A percentile compares a stretch with the other conserved stretches of the same genome.
phyloP scores from a whole-genome alignment of 257 asterid genomes.

The Scutellaria baicalensis region DNA sequence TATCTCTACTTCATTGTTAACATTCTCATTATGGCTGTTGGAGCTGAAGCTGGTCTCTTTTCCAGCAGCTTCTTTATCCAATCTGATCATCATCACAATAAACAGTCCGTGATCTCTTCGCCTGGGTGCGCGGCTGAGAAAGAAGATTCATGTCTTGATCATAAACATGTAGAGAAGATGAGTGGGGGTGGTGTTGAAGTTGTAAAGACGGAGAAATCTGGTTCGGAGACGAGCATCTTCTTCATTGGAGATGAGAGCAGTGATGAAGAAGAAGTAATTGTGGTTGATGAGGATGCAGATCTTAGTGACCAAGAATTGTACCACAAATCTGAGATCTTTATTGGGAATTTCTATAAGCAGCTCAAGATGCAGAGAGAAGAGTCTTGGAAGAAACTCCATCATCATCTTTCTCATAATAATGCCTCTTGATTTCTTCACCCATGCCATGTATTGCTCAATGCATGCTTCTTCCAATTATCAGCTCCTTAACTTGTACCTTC shows the following conservation, averaged over 20 bases:
- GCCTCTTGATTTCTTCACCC: slow-evolving; percentile 1
- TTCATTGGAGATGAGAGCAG: slow-evolving; percentile 21
- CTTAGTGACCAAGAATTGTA: slow-evolving; percentile 40
- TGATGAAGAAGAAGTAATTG: background rate
- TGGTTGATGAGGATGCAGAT: slow-evolving; percentile 8
- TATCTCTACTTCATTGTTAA: slow-evolving; percentile 48
- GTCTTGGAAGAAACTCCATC: slow-evolving; percentile 36
- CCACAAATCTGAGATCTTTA: slow-evolving; percentile 55
- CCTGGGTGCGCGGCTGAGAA: background rate
- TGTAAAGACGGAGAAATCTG: slow-evolving; percentile 7
- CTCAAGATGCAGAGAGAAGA: slow-evolving; percentile 67
- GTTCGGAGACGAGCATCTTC: slow-evolving; percentile 32
- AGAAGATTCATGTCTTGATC: background rate
- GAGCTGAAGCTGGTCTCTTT: slow-evolving; percentile 59
- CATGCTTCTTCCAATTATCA: too few relatives aligned
- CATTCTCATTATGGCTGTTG: slow-evolving; percentile 45
- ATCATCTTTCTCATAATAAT: slow-evolving; percentile 25
- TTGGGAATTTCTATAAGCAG: slow-evolving; percentile 54
- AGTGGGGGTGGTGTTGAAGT: background rate
- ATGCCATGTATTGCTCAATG: too few relatives aligned
- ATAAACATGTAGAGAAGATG: background rate
- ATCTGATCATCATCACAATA: slow-evolving; percentile 9
- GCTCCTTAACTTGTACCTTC: too few relatives aligned
- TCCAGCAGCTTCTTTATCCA: slow-evolving; percentile 36
- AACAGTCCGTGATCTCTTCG: background rate